A percentile compares a stretch with the other conserved stretches of the same genome.
phyloP scores from a whole-genome alignment of 1,284 basidiomycete species.

The Ceratorhiza oryzae-sativae region DNA sequence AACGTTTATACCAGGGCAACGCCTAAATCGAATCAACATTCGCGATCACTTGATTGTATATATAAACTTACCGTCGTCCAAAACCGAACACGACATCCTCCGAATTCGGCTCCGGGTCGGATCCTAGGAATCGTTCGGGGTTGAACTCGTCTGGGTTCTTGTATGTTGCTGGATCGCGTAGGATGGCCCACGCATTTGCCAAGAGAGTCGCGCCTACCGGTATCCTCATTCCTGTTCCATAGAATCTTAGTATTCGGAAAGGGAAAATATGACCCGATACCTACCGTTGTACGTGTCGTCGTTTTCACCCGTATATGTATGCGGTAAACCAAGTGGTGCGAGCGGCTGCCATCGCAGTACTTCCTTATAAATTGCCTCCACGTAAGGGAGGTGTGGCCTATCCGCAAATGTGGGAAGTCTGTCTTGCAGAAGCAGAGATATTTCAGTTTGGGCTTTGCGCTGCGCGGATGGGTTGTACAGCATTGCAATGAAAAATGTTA shows the following conservation, averaged over 20 bases:
- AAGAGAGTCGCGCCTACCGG: neutral
- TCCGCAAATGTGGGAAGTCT: slow-evolving; percentile 32
- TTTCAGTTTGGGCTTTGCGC: slow-evolving; percentile 17
- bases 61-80: slow-evolving; percentile 15
- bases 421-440: slow-evolving; percentile 16
- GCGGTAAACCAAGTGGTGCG: slow-evolving; percentile 41
- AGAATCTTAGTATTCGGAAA: neutral
- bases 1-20: slow-evolving; percentile 21
- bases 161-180: slow-evolving; percentile 19
- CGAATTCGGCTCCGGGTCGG: neutral
- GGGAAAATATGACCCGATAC: neutral
- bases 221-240: slow-evolving; percentile 19
- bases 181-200: slow-evolving; percentile 11
- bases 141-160: slow-evolving; percentile 10
- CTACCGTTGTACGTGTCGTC: slow-evolving; percentile 19
- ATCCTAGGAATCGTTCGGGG: neutral
- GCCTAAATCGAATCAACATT: neutral
- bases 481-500: slow-evolving; percentile 39
- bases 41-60: neutral
- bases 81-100: slow-evolving; percentile 28
- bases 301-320: neutral
- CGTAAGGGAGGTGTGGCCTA: slow-evolving; percentile 32
- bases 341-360: slow-evolving; percentile 38
- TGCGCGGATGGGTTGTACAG: slow-evolving; percentile 37
- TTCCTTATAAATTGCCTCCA: slow-evolving; percentile 40